Percentiles rank a stretch among this genome's conserved stretches.
Evolutionary conservation across 805 yeast genomes (phyloP).

Genomic region (Yarrowia phangngaensis): DNA sequence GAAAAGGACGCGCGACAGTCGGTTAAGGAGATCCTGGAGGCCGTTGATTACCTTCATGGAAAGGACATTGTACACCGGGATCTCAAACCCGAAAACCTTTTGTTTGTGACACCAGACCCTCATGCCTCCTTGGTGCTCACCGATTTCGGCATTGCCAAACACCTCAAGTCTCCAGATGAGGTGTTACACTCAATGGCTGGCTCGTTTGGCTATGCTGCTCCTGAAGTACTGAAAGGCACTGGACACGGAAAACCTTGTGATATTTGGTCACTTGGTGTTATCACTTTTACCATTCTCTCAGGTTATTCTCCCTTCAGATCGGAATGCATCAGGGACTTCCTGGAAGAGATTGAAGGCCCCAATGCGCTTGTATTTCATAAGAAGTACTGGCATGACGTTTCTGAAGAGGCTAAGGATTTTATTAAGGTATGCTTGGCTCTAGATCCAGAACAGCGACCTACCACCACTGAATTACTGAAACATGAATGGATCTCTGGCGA

Average conservation of each 20-base stretch:
- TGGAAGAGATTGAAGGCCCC: conserved; percentile 70
- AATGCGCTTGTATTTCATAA: conserved; percentile 79
- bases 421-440: conserved; percentile 66
- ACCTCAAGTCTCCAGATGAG: conserved; percentile 56
- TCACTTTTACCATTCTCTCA: conserved; percentile 81
- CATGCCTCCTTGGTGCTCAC: conserved; percentile 79
- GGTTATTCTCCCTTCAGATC: conserved; percentile 92
- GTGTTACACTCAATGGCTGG: conserved; percentile 75
- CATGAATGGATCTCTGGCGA: conserved; percentile 69
- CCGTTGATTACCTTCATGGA: conserved; percentile 72
- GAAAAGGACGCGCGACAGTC: conserved; percentile 82
- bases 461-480: conserved; percentile 57
- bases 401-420: conserved; percentile 75
- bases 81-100: conserved; percentile 87
- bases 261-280: conserved; percentile 92
- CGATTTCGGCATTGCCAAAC: conserved; percentile 93
- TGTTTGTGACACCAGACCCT: conserved; percentile 60
- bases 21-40: conserved; percentile 68
- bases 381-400: conserved; percentile 79
- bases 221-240: conserved; percentile 73
- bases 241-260: conserved; percentile 97
- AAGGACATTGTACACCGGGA: conserved; percentile 87
- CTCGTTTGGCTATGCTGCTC: conserved; percentile 95
- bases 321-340: conserved; percentile 74
- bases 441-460: conserved; percentile 64